Conservation (phyloP, 164 flowering plant species). For the Taxillus chinensis region DNA sequence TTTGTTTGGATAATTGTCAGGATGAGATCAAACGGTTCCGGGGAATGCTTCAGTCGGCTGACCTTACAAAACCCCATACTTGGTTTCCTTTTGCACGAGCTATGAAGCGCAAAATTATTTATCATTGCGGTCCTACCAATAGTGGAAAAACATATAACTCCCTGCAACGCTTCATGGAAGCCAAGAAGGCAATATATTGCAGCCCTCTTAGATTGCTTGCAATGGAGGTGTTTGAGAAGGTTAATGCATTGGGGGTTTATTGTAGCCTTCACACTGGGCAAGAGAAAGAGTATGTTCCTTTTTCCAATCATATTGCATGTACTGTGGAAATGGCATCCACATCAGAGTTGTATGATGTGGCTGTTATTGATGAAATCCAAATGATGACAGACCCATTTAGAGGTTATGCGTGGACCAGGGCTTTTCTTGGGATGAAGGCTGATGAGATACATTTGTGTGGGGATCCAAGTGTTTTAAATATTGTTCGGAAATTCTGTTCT, state of each 20-base stretch:
- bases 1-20: constrained; percentile 67
- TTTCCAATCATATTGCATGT: constrained; percentile 75
- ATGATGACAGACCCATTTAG: constrained; percentile 80
- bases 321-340: constrained; percentile 92
- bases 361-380: constrained; percentile 91
- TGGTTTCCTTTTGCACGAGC: constrained; percentile 96
- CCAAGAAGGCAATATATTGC: constrained; percentile 73
- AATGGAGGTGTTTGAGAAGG: constrained; percentile 93
- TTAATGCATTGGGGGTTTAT: constrained; percentile 68
- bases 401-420: constrained; percentile 94
- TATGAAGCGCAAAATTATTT: constrained; percentile 78
- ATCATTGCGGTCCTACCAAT: constrained; percentile 94
- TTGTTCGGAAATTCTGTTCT: constrained; percentile 60
- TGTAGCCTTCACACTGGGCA: constrained; percentile 89
- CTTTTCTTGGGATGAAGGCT: constrained; percentile 82
- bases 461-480: constrained; percentile 79
- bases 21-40: constrained; percentile 68
- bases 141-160: constrained; percentile 95
- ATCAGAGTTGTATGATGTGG: constrained; percentile 72
- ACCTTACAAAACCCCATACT: constrained; percentile 81
- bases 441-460: constrained; percentile 97
- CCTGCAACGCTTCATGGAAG: constrained; percentile 82
- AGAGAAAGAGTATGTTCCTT: constrained; percentile 76
- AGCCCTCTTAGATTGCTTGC: constrained; percentile 90
- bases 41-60: constrained; percentile 57